Percentiles rank a stretch among this genome's conserved stretches.
Conservation (phyloP, 306 rosid species). For the Pueraria montana region DNA sequence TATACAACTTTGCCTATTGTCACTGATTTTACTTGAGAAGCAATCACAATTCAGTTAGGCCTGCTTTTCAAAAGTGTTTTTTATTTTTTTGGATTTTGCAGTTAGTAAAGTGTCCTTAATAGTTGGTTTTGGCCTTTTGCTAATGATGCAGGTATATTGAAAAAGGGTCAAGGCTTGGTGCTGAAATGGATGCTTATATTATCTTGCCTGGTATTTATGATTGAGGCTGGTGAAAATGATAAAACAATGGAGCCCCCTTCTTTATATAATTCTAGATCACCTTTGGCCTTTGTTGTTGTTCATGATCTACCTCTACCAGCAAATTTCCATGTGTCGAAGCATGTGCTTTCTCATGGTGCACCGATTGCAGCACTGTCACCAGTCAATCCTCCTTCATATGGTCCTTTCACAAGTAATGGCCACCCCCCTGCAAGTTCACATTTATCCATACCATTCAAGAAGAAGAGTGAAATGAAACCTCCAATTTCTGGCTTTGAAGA, state of each 20-base stretch:
- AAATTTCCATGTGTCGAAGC: slow-evolving; percentile 10
- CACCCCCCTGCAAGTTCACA: slow-evolving; percentile 67
- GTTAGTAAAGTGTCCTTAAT: not conserved
- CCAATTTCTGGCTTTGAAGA: slow-evolving; percentile 12
- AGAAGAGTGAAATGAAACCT: slow-evolving; percentile 10
- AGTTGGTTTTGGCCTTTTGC: slow-evolving; percentile 38
- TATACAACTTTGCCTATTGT: not conserved
- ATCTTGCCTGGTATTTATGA: slow-evolving; percentile 55
- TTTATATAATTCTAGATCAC: slow-evolving; percentile 4
- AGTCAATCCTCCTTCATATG: slow-evolving; percentile 8
- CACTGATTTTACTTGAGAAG: slow-evolving; percentile 23
- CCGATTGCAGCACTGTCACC: slow-evolving; percentile 21
- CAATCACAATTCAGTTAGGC: slow-evolving; percentile 10
- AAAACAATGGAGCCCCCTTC: slow-evolving; percentile 21
- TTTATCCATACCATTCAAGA: slow-evolving; percentile 58
- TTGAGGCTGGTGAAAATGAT: slow-evolving; percentile 34
- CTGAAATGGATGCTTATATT: slow-evolving; percentile 60
- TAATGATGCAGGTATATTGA: slow-evolving; percentile 63
- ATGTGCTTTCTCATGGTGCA: not conserved
- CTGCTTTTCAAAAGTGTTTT: not conserved
- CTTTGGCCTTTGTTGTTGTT: slow-evolving; percentile 14
- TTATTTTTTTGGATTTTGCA: not conserved
- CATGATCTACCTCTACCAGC: slow-evolving; percentile 21
- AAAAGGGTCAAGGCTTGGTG: slow-evolving; percentile 51
- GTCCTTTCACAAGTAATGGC: slow-evolving; percentile 18